A percentile compares a stretch with the other conserved stretches of the same genome.
Conservation (phyloP, 148 eudicot genomes). For the Camellia granthamiana region DNA sequence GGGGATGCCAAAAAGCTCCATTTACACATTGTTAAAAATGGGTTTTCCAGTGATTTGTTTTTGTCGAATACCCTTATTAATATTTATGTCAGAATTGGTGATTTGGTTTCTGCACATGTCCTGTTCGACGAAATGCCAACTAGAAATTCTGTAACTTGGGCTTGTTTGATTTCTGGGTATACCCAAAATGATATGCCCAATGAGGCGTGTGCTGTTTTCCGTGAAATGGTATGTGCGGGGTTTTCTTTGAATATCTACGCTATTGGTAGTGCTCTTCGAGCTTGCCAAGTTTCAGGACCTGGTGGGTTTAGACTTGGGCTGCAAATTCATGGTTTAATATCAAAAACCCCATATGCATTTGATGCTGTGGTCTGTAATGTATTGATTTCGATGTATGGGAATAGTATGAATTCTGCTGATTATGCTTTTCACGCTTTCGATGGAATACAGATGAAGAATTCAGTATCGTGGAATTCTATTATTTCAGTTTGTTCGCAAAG, state of each 20-base stretch:
- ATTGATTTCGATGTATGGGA: constrained; percentile 75
- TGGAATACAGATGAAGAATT: constrained; percentile 41
- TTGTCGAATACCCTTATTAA: constrained; percentile 60
- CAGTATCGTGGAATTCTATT: constrained; percentile 72
- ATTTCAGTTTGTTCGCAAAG: constrained; percentile 67
- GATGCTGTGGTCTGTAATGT: constrained; percentile 62
- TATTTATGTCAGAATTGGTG: constrained; percentile 39
- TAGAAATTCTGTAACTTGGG: constrained; percentile 60
- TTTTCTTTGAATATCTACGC: constrained; percentile 52
- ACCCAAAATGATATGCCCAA: constrained; percentile 40
- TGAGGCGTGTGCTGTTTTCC: constrained; percentile 47
- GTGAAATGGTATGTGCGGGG: constrained; percentile 47
- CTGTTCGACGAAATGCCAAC: constrained; percentile 47
- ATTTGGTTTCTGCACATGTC: constrained; percentile 42
- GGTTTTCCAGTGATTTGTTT: constrained; percentile 55
- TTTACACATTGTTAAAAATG: constrained; percentile 52
- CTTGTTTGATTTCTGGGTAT: constrained; percentile 79
- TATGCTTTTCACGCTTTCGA: constrained; percentile 52
- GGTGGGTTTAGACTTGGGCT: constrained; percentile 41
- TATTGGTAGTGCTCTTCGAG: constrained; percentile 63
- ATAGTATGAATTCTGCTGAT: constrained; percentile 35
- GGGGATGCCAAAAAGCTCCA: constrained; percentile 56
- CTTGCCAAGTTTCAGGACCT: constrained; percentile 55
- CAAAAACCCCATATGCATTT: constrained; percentile 41
- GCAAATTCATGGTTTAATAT: constrained; percentile 72